Evolutionary conservation across 495 filamentous ascomycete genomes (phyloP), one percentile per base, ranked within the genome.

Genomic region (Pyrenula aspistea): DNA sequence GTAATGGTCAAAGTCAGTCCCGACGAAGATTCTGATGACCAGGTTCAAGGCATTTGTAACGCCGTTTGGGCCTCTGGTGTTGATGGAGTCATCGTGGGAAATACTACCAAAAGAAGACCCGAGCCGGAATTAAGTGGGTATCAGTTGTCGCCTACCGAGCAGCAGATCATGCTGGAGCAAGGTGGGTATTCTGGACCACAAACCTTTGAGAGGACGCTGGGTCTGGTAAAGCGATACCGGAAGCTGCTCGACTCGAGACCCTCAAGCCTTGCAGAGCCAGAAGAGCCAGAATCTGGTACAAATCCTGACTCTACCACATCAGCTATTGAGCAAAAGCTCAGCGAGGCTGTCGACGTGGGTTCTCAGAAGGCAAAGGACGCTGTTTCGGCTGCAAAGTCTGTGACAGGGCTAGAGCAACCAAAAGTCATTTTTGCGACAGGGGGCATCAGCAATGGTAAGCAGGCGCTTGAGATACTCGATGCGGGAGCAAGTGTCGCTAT

Each of bases 1-100:
- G 87, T 97, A 24, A 94, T 97, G 85, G 93, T 98, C 55, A 98
- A 98, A 74, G 90, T 96, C 25, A 92, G 87, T 57, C 93, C 93
- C 1, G 93, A 98, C 58, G 92, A 95, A 73, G 90, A 96, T 64
- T 77, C 82, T 2, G 80, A 89, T 42, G 78, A 81, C 49, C 88
- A 96, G 62, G 80, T 98, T 55, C 75, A 80, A 22, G 93, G 90
- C 2, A 95, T 96, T 52, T 92, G 89, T 60, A 79, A 89, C 53
- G 93, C 93, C 0, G 83, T 96, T 36, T 86, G 83, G 78, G 77
- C 77, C 48, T 84, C 86, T 49, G 91, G 91, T 10, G 89, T 96
- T 2, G 89, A 95, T 59, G 93, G 93, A 0, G 84, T 98, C 2
- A 95, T 97, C 62, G 92, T 98, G n/a, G 92, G 90, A 0, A 98